Percentiles rank a stretch among this genome's conserved stretches.
phyloP scores from a whole-genome alignment of 2,329 filamentous ascomycete genomes.

The Alternaria brassicae region DNA sequence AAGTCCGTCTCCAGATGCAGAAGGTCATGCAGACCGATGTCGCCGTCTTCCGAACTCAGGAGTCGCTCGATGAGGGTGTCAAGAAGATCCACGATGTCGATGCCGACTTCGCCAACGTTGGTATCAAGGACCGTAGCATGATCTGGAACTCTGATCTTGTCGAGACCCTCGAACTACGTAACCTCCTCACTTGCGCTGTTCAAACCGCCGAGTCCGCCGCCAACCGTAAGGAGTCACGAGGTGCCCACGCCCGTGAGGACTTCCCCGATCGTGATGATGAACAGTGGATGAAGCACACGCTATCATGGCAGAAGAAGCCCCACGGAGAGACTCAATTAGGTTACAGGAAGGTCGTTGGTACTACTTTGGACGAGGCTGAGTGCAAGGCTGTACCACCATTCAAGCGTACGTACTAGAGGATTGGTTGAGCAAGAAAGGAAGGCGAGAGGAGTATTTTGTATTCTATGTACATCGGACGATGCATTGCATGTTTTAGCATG shows the following conservation, averaged over 20 bases:
- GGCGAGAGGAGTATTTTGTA: slow-evolving; percentile 30
- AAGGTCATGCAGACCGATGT: slow-evolving; percentile 99
- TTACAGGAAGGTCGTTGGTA: slow-evolving; percentile 82
- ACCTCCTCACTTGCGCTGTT: slow-evolving; percentile 93
- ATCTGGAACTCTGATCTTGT: slow-evolving; percentile 99
- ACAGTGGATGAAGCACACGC: slow-evolving; percentile 99
- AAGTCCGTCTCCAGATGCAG: slow-evolving; percentile 92
- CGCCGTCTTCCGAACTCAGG: slow-evolving; percentile 93
- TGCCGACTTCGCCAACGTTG: slow-evolving; percentile 77
- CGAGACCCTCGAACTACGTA: slow-evolving; percentile 93
- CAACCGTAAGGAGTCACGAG: slow-evolving; percentile 95
- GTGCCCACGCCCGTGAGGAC: slow-evolving; percentile 96
- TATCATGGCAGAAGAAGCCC: slow-evolving; percentile 92
- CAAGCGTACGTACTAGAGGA: slow-evolving; percentile 83
- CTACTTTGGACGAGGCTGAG: slow-evolving; percentile 91
- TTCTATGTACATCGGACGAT: slow-evolving; percentile 48
- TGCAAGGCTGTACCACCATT: slow-evolving; percentile 96
- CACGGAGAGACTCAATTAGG: slow-evolving; percentile 85
- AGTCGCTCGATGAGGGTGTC: slow-evolving; percentile 92
- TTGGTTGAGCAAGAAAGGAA: neutral
- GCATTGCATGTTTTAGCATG: slow-evolving; percentile 21
- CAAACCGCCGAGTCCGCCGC: slow-evolving; percentile 92
- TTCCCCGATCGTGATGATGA: slow-evolving; percentile 93
- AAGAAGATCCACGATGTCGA: slow-evolving; percentile 87
- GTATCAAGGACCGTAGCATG: slow-evolving; percentile 98